phyloP scores from a whole-genome alignment of 1,284 basidiomycete genomes.

The Cutaneotrichosporon cavernicola region DNA sequence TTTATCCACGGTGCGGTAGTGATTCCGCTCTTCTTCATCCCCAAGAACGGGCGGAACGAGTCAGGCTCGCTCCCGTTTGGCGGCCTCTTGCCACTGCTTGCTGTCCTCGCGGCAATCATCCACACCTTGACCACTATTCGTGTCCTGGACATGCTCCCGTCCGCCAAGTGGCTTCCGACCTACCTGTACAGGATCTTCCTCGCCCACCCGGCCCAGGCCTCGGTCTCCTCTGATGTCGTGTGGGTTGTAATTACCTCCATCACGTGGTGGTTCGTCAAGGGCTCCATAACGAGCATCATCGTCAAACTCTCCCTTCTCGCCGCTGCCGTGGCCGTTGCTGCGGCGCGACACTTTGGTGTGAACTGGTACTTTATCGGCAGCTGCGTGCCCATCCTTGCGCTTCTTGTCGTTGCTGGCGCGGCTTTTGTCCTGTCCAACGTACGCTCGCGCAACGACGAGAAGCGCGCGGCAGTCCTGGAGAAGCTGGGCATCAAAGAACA shows the following conservation, averaged over 20 bases:
- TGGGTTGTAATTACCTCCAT: slow-evolving; percentile 53
- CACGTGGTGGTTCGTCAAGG: slow-evolving; percentile 41
- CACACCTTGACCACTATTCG: slow-evolving; percentile 52
- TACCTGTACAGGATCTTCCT: slow-evolving; percentile 48
- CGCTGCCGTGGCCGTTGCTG: slow-evolving; percentile 9
- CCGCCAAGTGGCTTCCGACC: slow-evolving; percentile 12
- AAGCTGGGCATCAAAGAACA: slow-evolving; percentile 38
- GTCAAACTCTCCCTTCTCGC: slow-evolving; percentile 23
- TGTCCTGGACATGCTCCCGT: slow-evolving; percentile 25
- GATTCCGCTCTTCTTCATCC: slow-evolving; percentile 56
- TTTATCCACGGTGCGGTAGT: slow-evolving; percentile 64
- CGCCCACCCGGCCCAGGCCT: slow-evolving; percentile 64
- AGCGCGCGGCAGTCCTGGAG: slow-evolving; percentile 33
- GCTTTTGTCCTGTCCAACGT: slow-evolving; percentile 25
- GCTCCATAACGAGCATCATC: slow-evolving; percentile 30
- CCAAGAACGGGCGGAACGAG: slow-evolving; percentile 24
- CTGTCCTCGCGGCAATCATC: slow-evolving; percentile 46
- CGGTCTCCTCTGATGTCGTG: slow-evolving; percentile 66
- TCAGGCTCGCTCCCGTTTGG: slow-evolving; percentile 28
- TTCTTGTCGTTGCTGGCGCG: slow-evolving; percentile 29
- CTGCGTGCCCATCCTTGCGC: slow-evolving; percentile 38
- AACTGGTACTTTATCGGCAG: slow-evolving; percentile 44
- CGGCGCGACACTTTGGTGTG: slow-evolving; percentile 30
- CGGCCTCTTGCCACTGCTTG: slow-evolving; percentile 55
- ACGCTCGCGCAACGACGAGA: slow-evolving; percentile 33